Conservation (phyloP, 192 early-diverging fungal genomes). For the Thoreauomyces humboldtii region DNA sequence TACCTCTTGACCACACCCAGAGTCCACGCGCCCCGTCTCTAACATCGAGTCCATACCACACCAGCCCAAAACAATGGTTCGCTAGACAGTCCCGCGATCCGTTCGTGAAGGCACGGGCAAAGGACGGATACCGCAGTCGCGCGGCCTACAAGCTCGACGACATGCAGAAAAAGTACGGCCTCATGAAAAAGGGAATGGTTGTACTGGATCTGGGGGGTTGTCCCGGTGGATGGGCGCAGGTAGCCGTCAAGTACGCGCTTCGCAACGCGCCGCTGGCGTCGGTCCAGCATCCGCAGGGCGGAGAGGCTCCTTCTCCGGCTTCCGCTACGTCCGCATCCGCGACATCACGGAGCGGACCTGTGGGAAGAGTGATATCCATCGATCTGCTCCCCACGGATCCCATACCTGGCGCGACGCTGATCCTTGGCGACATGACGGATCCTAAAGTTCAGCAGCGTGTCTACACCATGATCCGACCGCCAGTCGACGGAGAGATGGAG, state of each 20-base stretch:
- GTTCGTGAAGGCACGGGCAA: slow-evolving; percentile 58
- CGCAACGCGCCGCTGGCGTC: too few relatives aligned
- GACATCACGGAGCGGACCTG: too few relatives aligned
- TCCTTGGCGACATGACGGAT: slow-evolving; percentile 69
- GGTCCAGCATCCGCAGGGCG: too few relatives aligned
- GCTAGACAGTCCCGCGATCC: slow-evolving; percentile 63
- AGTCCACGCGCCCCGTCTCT: too few relatives aligned
- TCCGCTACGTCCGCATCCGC: too few relatives aligned
- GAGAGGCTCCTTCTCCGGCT: too few relatives aligned
- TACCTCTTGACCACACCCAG: too few relatives aligned
- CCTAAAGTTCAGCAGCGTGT: slow-evolving; percentile 28
- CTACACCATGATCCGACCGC: slow-evolving; percentile 2
- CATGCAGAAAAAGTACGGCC: slow-evolving; percentile 27
- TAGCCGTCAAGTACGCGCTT: slow-evolving; percentile 38
- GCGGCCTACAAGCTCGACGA: slow-evolving; percentile 71
- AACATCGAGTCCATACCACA: too few relatives aligned
- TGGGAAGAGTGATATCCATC: slow-evolving; percentile 60
- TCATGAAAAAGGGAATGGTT: slow-evolving; percentile 21
- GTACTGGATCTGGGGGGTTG: slow-evolving; percentile 65
- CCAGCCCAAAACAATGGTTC: slow-evolving; percentile 52
- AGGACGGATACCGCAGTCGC: slow-evolving; percentile 64
- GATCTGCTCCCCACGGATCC: slow-evolving; percentile 70
- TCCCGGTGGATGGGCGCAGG: slow-evolving; percentile 81
- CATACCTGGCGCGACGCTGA: slow-evolving; percentile 58
- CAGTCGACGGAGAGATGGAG: slow-evolving; percentile 1